Percentiles rank a stretch among this genome's conserved stretches.
Evolutionary conservation across 129 eudicot species (phyloP).

Genomic region (Ambrosia artemisiifolia): DNA sequence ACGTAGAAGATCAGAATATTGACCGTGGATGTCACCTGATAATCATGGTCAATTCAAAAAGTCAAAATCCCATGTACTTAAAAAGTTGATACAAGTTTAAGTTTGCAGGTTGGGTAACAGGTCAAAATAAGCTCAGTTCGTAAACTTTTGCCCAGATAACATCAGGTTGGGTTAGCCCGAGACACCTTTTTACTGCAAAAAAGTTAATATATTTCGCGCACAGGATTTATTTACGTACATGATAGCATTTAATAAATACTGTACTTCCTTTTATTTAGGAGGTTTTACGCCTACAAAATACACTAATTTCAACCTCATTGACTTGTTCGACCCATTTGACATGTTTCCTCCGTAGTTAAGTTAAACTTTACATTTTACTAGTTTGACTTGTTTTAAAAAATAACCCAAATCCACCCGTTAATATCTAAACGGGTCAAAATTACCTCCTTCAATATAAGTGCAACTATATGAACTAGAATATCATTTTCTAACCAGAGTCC

Average conservation of each 20-base stretch:
- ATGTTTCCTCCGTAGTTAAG: not conserved
- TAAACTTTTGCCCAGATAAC: not conserved
- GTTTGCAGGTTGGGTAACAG: not conserved
- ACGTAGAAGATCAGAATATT: slow-evolving; percentile 59
- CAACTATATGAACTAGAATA: not conserved
- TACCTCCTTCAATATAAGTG: not conserved
- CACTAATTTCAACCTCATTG: not conserved
- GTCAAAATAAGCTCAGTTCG: not conserved
- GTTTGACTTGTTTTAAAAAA: not conserved
- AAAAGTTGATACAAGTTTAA: not conserved
- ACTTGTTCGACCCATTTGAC: not conserved
- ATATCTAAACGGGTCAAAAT: not conserved
- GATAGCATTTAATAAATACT: not conserved
- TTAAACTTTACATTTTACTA: not conserved
- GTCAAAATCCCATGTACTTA: not conserved
- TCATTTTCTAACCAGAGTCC: no score
- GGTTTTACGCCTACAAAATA: not conserved
- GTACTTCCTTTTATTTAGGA: not conserved
- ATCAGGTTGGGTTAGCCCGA: not conserved
- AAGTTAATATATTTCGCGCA: not conserved
- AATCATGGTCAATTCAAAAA: not conserved
- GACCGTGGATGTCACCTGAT: slow-evolving; percentile 64
- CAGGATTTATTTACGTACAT: not conserved
- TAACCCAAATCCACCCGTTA: not conserved
- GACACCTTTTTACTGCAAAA: not conserved